A percentile compares a stretch with the other conserved stretches of the same genome.
Evolutionary conservation across 768 basidiomycete genomes (phyloP).

Genomic region (Suillus brevipes): DNA sequence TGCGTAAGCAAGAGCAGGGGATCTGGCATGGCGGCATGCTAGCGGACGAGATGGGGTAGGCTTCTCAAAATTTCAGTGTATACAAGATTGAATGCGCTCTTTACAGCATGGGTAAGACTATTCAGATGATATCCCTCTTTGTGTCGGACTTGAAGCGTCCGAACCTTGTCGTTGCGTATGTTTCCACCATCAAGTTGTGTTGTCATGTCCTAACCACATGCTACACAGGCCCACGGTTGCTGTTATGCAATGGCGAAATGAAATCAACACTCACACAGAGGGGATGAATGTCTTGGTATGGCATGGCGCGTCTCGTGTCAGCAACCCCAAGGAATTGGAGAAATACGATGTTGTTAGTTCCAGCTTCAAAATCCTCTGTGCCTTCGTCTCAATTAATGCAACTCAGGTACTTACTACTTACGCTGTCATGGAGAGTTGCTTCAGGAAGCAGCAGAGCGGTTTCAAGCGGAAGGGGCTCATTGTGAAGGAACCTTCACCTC

Average conservation of each 20-base stretch:
- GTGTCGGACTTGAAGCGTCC: slow-evolving; percentile 77
- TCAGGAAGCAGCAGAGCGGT: slow-evolving; percentile 89
- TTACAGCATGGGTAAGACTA: slow-evolving; percentile 87
- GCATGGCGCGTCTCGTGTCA: slow-evolving; percentile 81
- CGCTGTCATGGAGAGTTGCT: slow-evolving; percentile 86
- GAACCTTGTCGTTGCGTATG: slow-evolving; percentile 90
- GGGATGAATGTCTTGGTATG: slow-evolving; percentile 87
- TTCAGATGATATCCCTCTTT: slow-evolving; percentile 91
- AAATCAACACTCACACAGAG: slow-evolving; percentile 83
- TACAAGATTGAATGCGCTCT: slow-evolving; percentile 11
- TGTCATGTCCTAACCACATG: slow-evolving; percentile 5
- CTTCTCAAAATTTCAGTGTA: slow-evolving; percentile 11
- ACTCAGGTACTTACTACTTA: slow-evolving; percentile 79
- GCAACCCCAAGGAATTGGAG: slow-evolving; percentile 64
- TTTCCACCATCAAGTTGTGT: slow-evolving; percentile 13
- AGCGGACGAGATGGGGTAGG: slow-evolving; percentile 92
- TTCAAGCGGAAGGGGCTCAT: slow-evolving; percentile 85
- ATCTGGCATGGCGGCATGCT: slow-evolving; percentile 91
- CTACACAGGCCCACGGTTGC: slow-evolving; percentile 47
- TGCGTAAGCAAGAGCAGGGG: slow-evolving; percentile 88
- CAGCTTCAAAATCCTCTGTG: not conserved
- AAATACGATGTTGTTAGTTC: slow-evolving; percentile 82
- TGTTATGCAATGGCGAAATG: slow-evolving; percentile 87
- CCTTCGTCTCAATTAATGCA: slow-evolving; percentile 11
- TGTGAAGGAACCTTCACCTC: slow-evolving; percentile 83